Evolutionary conservation across 1,284 basidiomycete species (phyloP).

Genomic region (Ceratobasidium sp.): DNA sequence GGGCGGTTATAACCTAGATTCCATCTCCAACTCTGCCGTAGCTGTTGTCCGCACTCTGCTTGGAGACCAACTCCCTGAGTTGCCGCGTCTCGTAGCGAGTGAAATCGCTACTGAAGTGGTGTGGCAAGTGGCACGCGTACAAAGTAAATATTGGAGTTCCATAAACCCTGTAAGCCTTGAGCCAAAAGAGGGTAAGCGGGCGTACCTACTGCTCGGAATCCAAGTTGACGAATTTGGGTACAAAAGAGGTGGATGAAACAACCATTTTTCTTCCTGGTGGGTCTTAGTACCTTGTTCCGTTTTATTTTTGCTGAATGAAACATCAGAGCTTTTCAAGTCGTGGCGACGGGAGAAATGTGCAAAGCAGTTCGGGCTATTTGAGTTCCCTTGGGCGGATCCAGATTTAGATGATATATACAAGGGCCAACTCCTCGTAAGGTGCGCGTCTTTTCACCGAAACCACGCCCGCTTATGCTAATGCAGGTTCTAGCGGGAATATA

Average conservation of each 20-base stretch:
- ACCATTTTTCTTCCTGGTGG: constrained; percentile 71
- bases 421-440: constrained; percentile 40
- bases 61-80: constrained; percentile 81
- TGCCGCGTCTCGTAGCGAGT: constrained; percentile 73
- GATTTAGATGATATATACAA: constrained; percentile 38
- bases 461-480: constrained; percentile 34
- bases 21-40: constrained; percentile 85
- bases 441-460: constrained; percentile 41
- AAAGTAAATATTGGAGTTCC: constrained; percentile 90
- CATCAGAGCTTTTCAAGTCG: constrained; percentile 25
- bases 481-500: constrained; percentile 72
- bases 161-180: constrained; percentile 80
- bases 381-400: constrained; percentile 45
- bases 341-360: constrained; percentile 34
- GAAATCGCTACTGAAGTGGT: constrained; percentile 86
- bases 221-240: constrained; percentile 35
- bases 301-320: neutral
- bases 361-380: constrained; percentile 42
- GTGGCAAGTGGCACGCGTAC: constrained; percentile 83
- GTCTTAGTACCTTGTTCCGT: constrained; percentile 15
- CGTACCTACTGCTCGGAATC: constrained; percentile 9
- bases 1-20: constrained; percentile 96
- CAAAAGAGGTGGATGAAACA: constrained; percentile 62
- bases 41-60: constrained; percentile 87
- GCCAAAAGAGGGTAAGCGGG: constrained; percentile 69